A percentile compares a stretch with the other conserved stretches of the same genome.
Evolutionary conservation across 306 rosid species (phyloP).

Genomic region (Cucumis sativus): DNA sequence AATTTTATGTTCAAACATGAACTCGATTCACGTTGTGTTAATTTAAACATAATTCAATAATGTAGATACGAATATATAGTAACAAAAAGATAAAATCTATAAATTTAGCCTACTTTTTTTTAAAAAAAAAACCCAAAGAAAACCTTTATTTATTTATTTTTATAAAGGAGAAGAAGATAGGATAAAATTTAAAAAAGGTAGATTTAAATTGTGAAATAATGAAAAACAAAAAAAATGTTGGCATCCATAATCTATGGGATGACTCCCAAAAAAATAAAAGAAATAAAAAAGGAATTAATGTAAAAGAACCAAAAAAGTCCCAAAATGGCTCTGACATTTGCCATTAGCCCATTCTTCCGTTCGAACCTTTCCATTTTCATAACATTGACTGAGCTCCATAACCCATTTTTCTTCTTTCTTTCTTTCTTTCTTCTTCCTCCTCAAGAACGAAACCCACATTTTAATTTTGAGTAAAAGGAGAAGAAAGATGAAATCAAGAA

Average conservation of each 20-base stretch:
- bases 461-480: neutral
- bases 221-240: neutral
- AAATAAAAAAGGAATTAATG: neutral
- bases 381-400: neutral
- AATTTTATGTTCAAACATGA: too few relatives aligned
- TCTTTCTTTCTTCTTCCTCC: neutral
- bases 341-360: slow-evolving; percentile 2
- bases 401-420: neutral
- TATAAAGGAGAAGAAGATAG: neutral
- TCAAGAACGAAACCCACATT: neutral
- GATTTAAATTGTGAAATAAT: neutral
- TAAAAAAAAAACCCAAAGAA: neutral
- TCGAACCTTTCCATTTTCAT: slow-evolving; percentile 5
- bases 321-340: slow-evolving; percentile 6
- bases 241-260: slow-evolving; percentile 4
- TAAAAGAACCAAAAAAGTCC: slow-evolving; percentile 2
- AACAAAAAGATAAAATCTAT: neutral
- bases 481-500: neutral
- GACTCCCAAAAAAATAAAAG: neutral
- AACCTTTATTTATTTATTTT: neutral
- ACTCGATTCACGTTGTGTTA: too few relatives aligned
- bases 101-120: neutral
- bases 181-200: neutral
- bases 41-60: too few relatives aligned
- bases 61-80: too few relatives aligned